Conservation (phyloP, 441 rosid species). For the Aleurites moluccanus region DNA sequence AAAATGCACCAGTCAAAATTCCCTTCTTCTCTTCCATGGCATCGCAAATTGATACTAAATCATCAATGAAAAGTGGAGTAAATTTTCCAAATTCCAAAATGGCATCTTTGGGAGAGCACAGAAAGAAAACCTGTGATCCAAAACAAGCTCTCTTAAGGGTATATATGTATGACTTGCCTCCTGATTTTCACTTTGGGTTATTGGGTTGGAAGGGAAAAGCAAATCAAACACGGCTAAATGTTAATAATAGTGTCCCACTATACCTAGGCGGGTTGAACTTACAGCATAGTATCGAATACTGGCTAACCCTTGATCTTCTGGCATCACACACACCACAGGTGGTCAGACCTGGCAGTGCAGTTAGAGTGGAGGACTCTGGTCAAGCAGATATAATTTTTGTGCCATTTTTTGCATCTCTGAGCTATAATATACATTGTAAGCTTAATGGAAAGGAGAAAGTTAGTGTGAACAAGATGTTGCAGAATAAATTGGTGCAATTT, state of each 20-base stretch:
- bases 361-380: conserved; percentile 61
- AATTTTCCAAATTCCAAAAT: conserved; percentile 21
- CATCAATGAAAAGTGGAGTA: conserved; percentile 17
- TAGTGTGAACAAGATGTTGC: conserved; percentile 63
- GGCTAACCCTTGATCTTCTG: conserved; percentile 90
- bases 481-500: conserved; percentile 58
- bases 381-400: conserved; percentile 77
- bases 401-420: conserved; percentile 86
- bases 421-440: conserved; percentile 84
- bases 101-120: conserved; percentile 18
- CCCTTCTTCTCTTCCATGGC: conserved; percentile 32
- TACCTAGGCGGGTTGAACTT: conserved; percentile 91
- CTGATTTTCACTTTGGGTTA: conserved; percentile 86
- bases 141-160: conserved; percentile 51
- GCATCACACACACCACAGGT: conserved; percentile 50
- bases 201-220: conserved; percentile 68
- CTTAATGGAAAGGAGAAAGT: conserved; percentile 50
- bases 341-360: conserved; percentile 52
- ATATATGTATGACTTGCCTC: conserved; percentile 83
- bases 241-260: conserved; percentile 48
- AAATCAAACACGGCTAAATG: conserved; percentile 66
- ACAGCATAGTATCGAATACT: conserved; percentile 94
- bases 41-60: conserved; percentile 24
- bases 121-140: conserved; percentile 29
- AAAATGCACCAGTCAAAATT: conserved; percentile 31